Evolutionary conservation across 2,329 filamentous ascomycete genomes (phyloP), one percentile per base, ranked within the genome.

Genomic region (Malbranchea cinnamomea): DNA sequence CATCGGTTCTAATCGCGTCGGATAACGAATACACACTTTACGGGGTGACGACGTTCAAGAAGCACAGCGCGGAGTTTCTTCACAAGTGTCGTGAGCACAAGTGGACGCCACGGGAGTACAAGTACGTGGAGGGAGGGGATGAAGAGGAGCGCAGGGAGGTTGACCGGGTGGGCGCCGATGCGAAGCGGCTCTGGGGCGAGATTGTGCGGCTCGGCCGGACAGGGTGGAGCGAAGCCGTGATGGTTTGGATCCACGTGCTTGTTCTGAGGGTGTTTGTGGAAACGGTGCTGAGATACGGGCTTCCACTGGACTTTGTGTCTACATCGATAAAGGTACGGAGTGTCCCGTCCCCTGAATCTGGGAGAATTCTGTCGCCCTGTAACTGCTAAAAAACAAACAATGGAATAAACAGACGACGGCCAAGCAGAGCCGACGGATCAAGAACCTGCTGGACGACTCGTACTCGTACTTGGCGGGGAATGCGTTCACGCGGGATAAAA

Each of bases 391-490:
- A n/a, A n/a, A n/a, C n/a, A n/a, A n/a, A n/a, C n/a, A n/a, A n/a
- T n/a, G n/a, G n/a, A n/a, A n/a, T n/a, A n/a, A 26, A 31, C 44
- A 94, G 83, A 84, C 83, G 26, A 83, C 74, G 25, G 53, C 75
- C n/a, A 95, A 94, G 60, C 62, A 74, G 22, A 71, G 72, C 4
- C 79, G 83, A 52, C 91, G 87, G 56, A 71, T 76, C 18, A 83
- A 81, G 57, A 54, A 65, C n/a, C 71, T 74, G 6, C 67, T 98
- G 26, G 89, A 98, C 54, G 65, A 72, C 11, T 71, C 75, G 37
- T 98, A 87, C 59, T 84, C 82, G 14, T 93, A 93, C 56, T 69
- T 98, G 3, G 89, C 82, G 17, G 89, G 89, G 32, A 95, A 95
- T 46, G 89, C 89, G 0, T 84, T 95, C 44, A 81, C 81, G 9